Base-by-base conservation (phyloP, 805 yeast species). In the Ogataea angusta region DNA sequence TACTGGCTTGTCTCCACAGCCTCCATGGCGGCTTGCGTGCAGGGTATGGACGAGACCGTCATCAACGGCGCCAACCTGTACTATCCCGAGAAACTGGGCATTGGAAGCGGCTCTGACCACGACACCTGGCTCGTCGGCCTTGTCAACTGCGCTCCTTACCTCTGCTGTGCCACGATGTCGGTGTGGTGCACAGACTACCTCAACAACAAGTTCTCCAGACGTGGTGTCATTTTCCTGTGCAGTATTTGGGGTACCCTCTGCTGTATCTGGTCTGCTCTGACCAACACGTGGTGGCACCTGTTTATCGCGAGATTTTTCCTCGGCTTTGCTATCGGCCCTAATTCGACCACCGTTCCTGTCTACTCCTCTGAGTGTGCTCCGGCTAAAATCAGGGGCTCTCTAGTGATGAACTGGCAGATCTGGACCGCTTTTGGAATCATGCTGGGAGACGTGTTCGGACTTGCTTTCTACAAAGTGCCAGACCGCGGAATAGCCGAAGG, bases 11-110 rank as follows among this genome's bases (percentile, higher is more conserved):
- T 82, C 36, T 73, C 79, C 12, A 72, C 81, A 46, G 79, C 83
- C 15, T 81, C 88, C 2, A 72, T 82, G 76, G 83, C 85, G 36
- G 90, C 89, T 12, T 85, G 85, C 24, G 83, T 82, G 27, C 88
- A 82, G 59, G 89, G 90, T 61, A 82, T 83, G 81, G 89, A 82
- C 62, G 87, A 82, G 59, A 69, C 85, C 7, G 87, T 83, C 21
- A 76, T 82, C 46, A 82, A 81, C 52, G 90, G 90, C 52, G 89
- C 89, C 10, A 69, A 75, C 37, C 60, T 82, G 39, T 78, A 73
- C 56, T 82, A 78, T 57, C 85, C 86, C 2, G 38, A 48, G 1
- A 73, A 66, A 14, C 70, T 82, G 56, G 82, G 80, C 2, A 68
- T 83, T 35, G 72, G 67, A n/a, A 49, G 59, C 16, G 70, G 60